These are phyloP conservation scores for Nakazawaea anatomiae DNA, from an alignment of 805 yeast genomes.

Conservation along the genomic window DNA sequence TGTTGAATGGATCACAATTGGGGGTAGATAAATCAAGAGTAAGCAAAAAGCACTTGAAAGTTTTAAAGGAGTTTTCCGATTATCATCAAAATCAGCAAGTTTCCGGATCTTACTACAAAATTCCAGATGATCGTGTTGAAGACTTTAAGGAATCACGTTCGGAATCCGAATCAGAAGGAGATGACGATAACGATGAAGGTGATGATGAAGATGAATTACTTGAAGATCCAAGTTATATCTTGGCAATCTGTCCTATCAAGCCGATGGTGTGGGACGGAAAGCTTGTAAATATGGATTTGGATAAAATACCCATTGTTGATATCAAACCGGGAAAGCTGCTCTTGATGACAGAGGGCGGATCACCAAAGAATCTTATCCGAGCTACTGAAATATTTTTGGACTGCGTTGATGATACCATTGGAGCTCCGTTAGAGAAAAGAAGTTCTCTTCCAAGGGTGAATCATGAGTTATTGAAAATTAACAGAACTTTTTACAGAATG, in stretches of 20 bases:
- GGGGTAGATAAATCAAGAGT: slow-evolving; percentile 42
- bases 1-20: slow-evolving; percentile 39
- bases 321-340: slow-evolving; percentile 64
- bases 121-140: slow-evolving; percentile 15
- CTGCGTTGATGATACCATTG: slow-evolving; percentile 48
- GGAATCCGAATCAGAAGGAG: slow-evolving; percentile 16
- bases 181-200: slow-evolving; percentile 19
- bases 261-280: slow-evolving; percentile 91
- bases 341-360: slow-evolving; percentile 66
- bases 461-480: slow-evolving; percentile 59
- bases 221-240: slow-evolving; percentile 49
- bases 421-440: slow-evolving; percentile 50
- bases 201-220: slow-evolving; percentile 16
- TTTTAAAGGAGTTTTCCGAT: slow-evolving; percentile 21
- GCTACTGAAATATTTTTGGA: slow-evolving; percentile 54
- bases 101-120: slow-evolving; percentile 5
- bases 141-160: not conserved
- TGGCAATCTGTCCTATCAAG: slow-evolving; percentile 72
- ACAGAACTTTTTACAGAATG: slow-evolving; percentile 62
- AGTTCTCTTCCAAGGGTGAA: slow-evolving; percentile 73
- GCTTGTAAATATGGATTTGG: slow-evolving; percentile 49
- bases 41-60: slow-evolving; percentile 25
- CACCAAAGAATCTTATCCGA: slow-evolving; percentile 43
- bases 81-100: slow-evolving; percentile 13
- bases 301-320: slow-evolving; percentile 43